These are phyloP conservation scores for Phaffia australis DNA, from an alignment of 768 basidiomycete genomes.

Conservation along the genomic window DNA sequence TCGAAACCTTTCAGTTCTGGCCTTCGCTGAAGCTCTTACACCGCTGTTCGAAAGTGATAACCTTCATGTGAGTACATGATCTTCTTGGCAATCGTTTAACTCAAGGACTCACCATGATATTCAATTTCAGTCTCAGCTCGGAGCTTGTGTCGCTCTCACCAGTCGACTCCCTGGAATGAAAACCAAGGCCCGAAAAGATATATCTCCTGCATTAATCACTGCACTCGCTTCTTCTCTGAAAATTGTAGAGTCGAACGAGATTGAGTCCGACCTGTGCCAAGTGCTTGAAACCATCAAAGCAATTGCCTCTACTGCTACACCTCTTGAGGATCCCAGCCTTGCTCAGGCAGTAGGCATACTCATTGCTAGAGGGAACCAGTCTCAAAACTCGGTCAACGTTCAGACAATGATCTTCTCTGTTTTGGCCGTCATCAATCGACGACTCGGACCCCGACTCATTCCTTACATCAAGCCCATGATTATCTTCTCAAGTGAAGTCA, in stretches of 20 bases:
- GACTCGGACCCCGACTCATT: slow-evolving; percentile 77
- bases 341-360: slow-evolving; percentile 52
- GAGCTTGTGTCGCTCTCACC: slow-evolving; percentile 56
- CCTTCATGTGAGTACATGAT: slow-evolving; percentile 18
- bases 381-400: slow-evolving; percentile 26
- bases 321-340: slow-evolving; percentile 59
- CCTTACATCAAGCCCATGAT: slow-evolving; percentile 69
- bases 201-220: slow-evolving; percentile 45
- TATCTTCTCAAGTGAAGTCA: slow-evolving; percentile 44
- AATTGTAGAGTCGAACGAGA: slow-evolving; percentile 6
- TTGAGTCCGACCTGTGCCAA: neutral
- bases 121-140: slow-evolving; percentile 44
- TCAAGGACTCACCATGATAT: neutral
- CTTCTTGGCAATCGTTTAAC: neutral
- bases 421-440: slow-evolving; percentile 55
- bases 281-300: slow-evolving; percentile 46
- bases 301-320: slow-evolving; percentile 49
- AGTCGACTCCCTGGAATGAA: slow-evolving; percentile 56
- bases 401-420: slow-evolving; percentile 41
- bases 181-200: slow-evolving; percentile 47
- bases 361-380: slow-evolving; percentile 41
- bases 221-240: slow-evolving; percentile 12
- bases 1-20: slow-evolving; percentile 54
- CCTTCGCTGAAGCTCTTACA: slow-evolving; percentile 44
- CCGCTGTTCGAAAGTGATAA: slow-evolving; percentile 29